phyloP scores from a whole-genome alignment of 2,329 filamentous ascomycete species.

The Helicocarpus griseus region DNA sequence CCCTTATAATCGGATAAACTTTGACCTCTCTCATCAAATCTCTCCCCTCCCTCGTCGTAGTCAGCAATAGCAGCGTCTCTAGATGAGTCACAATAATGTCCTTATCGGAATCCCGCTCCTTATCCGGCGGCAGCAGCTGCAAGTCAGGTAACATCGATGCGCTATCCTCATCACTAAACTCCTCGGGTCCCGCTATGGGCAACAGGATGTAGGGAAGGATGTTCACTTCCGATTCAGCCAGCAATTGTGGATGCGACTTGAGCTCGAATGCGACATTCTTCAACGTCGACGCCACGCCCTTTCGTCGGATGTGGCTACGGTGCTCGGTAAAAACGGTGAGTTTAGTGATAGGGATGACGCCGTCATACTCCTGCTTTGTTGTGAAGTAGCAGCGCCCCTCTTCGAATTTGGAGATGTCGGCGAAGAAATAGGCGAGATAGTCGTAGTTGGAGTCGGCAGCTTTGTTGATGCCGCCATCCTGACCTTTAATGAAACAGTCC shows the following conservation, averaged over 20 bases:
- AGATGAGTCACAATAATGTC: slow-evolving; percentile 77
- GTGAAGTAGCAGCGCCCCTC: slow-evolving; percentile 68
- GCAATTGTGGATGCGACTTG: slow-evolving; percentile 58
- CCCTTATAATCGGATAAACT: slow-evolving; percentile 81
- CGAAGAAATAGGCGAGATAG: slow-evolving; percentile 89
- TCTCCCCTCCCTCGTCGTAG: slow-evolving; percentile 64
- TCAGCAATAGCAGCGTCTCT: slow-evolving; percentile 76
- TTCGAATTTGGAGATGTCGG: slow-evolving; percentile 76
- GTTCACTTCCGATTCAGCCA: slow-evolving; percentile 64
- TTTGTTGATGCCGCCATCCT: slow-evolving; percentile 72
- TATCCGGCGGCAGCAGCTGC: slow-evolving; percentile 81
- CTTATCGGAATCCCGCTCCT: slow-evolving; percentile 67
- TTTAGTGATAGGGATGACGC: slow-evolving; percentile 81
- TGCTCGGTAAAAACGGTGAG: slow-evolving; percentile 92
- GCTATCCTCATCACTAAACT: slow-evolving; percentile 78
- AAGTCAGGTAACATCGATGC: slow-evolving; percentile 81
- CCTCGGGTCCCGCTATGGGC: slow-evolving; percentile 78
- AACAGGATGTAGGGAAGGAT: slow-evolving; percentile 81
- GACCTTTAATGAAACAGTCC: slow-evolving; percentile 91
- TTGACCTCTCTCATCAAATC: slow-evolving; percentile 65
- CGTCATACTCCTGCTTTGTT: slow-evolving; percentile 63
- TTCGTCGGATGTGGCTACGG: slow-evolving; percentile 67
- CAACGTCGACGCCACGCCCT: slow-evolving; percentile 91
- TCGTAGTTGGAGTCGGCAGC: slow-evolving; percentile 55
- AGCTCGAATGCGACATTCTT: slow-evolving; percentile 89